Conservation (phyloP, 495 filamentous ascomycete species). For the Penicillium coprophilum region DNA sequence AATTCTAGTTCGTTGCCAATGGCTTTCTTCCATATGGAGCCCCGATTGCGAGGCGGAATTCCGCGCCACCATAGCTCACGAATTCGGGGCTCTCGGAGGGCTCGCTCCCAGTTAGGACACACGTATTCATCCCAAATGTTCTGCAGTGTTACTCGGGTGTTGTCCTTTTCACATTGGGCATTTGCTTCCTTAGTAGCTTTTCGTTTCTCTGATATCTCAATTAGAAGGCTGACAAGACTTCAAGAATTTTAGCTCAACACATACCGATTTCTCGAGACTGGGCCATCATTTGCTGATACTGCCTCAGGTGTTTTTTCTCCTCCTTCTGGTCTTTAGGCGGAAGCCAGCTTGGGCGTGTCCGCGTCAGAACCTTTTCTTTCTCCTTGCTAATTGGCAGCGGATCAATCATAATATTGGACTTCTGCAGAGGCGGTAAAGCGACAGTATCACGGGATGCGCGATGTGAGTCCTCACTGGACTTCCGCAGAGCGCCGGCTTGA, state of each 20-base stretch:
- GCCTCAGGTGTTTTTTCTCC: slow-evolving; percentile 84
- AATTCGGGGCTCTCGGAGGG: slow-evolving; percentile 70
- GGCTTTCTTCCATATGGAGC: slow-evolving; percentile 80
- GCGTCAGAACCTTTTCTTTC: slow-evolving; percentile 87
- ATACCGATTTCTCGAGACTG: slow-evolving; percentile 69
- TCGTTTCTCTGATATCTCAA: slow-evolving; percentile 39
- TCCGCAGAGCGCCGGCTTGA: slow-evolving; percentile 47
- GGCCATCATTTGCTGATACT: slow-evolving; percentile 94
- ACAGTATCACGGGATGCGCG: slow-evolving; percentile 52
- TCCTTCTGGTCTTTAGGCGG: slow-evolving; percentile 92
- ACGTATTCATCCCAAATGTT: slow-evolving; percentile 88
- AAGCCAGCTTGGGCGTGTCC: slow-evolving; percentile 92
- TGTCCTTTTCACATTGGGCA: slow-evolving; percentile 61
- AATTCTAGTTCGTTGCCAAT: slow-evolving; percentile 88
- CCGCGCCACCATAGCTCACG: slow-evolving; percentile 95
- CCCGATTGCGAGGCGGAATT: slow-evolving; percentile 74
- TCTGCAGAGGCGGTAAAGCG: slow-evolving; percentile 78
- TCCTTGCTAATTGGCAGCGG: slow-evolving; percentile 93
- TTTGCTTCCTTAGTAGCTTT: slow-evolving; percentile 51
- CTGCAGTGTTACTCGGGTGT: slow-evolving; percentile 59
- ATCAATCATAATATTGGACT: slow-evolving; percentile 93
- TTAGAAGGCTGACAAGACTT: slow-evolving; percentile 2
- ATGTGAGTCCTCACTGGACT: slow-evolving; percentile 54
- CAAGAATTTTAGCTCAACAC: slow-evolving; percentile 14
- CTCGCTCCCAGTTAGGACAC: slow-evolving; percentile 78